A percentile compares a stretch with the other conserved stretches of the same genome.
phyloP scores from a whole-genome alignment of 495 filamentous ascomycete species.

The Penicillium arizonense region DNA sequence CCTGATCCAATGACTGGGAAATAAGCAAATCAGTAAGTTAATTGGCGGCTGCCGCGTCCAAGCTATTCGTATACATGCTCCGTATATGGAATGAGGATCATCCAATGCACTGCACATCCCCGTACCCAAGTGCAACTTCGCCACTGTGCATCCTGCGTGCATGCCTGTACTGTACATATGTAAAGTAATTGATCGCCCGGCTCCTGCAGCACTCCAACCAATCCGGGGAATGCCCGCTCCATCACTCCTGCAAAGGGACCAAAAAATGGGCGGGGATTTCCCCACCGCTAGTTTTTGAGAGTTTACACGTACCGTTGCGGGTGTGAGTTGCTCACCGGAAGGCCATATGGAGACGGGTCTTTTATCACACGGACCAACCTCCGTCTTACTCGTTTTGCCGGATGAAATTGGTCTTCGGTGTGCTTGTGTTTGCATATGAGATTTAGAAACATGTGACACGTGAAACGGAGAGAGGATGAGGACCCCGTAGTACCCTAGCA shows the following conservation, averaged over 20 bases:
- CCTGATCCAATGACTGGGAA: not conserved
- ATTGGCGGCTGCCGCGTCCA: not conserved
- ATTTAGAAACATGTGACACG: not conserved
- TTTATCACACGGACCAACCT: not conserved
- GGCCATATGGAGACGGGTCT: not conserved
- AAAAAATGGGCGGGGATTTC: not conserved
- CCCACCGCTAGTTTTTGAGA: not conserved
- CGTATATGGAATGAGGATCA: no score
- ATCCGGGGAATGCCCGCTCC: no score
- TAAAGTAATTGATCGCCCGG: no score
- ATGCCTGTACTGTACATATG: no score
- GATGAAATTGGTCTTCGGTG: not conserved
- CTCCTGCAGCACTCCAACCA: no score
- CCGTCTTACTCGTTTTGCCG: not conserved
- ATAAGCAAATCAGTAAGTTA: not conserved
- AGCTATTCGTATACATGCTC: no score
- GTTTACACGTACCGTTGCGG: not conserved
- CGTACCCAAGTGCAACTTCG: no score
- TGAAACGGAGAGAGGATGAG: not conserved
- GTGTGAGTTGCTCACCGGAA: constrained; percentile 2
- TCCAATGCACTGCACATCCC: no score
- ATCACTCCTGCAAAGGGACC: no score
- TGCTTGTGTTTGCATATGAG: not conserved
- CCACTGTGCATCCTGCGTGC: no score
- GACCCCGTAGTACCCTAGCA: not conserved